These are phyloP conservation scores for Lecanicillium sp. DNA, from an alignment of 2,329 filamentous ascomycete species.

Conservation along the genomic window DNA sequence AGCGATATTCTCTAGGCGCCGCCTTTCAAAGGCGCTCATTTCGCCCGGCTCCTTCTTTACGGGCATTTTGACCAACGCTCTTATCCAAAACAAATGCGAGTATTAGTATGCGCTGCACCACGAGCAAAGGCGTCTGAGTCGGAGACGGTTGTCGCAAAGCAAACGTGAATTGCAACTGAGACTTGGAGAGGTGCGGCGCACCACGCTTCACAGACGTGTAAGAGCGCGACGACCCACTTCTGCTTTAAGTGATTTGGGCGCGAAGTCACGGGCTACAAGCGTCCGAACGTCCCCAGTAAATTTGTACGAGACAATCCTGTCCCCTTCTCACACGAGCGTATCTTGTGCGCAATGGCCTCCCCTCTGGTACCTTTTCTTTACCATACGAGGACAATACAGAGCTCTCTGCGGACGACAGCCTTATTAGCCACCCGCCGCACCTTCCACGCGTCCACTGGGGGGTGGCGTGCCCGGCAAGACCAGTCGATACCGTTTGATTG, in stretches of 20 bases:
- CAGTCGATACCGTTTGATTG: slow-evolving; percentile 46
- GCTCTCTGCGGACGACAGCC: slow-evolving; percentile 17
- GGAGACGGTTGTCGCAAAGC: not conserved
- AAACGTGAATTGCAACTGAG: slow-evolving; percentile 7
- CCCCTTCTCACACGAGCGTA: too few species aligned
- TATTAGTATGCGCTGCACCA: too few species aligned
- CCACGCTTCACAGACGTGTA: slow-evolving; percentile 7
- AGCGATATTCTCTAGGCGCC: slow-evolving; percentile 77
- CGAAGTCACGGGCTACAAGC: slow-evolving; percentile 29
- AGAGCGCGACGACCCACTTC: slow-evolving; percentile 3
- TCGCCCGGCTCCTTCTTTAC: slow-evolving; percentile 31
- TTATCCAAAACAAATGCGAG: too few species aligned
- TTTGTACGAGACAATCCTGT: too few species aligned
- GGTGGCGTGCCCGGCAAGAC: slow-evolving; percentile 13
- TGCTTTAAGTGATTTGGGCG: slow-evolving; percentile 18
- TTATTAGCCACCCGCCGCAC: slow-evolving; percentile 15
- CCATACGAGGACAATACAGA: slow-evolving; percentile 53
- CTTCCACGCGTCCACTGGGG: slow-evolving; percentile 12
- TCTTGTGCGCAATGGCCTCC: slow-evolving; percentile 30
- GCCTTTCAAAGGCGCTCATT: slow-evolving; percentile 79
- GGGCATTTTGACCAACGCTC: slow-evolving; percentile 29
- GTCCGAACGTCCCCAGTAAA: too few species aligned
- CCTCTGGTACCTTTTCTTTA: slow-evolving; percentile 61
- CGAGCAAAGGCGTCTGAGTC: too few species aligned
- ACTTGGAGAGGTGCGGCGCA: too few species aligned